Evolutionary conservation across 2,329 filamentous ascomycete species (phyloP).

Genomic region (Ophiostoma perfectum): DNA sequence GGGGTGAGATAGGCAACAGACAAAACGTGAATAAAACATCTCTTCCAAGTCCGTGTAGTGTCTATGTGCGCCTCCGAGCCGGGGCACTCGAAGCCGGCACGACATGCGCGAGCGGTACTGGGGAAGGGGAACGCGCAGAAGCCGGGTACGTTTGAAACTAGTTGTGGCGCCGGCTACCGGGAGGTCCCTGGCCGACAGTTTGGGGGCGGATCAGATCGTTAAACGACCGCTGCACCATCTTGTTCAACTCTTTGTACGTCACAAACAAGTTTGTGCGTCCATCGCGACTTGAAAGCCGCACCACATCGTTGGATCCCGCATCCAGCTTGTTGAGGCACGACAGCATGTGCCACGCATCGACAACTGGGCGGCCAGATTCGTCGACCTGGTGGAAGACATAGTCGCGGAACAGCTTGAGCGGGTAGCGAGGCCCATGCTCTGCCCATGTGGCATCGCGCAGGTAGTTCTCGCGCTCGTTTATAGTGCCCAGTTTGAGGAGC

Average conservation of each 20-base stretch:
- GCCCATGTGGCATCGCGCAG: constrained; percentile 77
- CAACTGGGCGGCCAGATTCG: constrained; percentile 70
- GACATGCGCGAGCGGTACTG: too few species aligned
- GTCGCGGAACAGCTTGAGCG: constrained; percentile 90
- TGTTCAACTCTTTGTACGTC: constrained; percentile 82
- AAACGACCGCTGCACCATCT: constrained; percentile 54
- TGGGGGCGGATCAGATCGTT: constrained; percentile 44
- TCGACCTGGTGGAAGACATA: constrained; percentile 98
- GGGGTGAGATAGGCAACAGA: neutral
- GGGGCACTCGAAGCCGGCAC: too few species aligned
- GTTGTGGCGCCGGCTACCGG: constrained; percentile 20
- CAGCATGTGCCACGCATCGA: constrained; percentile 84
- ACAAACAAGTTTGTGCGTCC: constrained; percentile 85
- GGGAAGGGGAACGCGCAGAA: neutral
- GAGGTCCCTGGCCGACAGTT: neutral
- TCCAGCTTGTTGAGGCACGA: constrained; percentile 87
- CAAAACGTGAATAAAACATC: constrained; percentile 4
- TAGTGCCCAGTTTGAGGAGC: constrained; percentile 72
- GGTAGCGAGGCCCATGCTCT: constrained; percentile 87
- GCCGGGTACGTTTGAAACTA: neutral
- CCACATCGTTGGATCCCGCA: constrained; percentile 77
- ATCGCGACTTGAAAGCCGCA: constrained; percentile 81
- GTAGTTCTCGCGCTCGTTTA: constrained; percentile 68
- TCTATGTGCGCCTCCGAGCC: too few species aligned
- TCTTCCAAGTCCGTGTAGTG: too few species aligned